Evolutionary conservation across 129 eudicot genomes (phyloP), one percentile per base, ranked within the genome.

Genomic region (Flaveria linearis): DNA sequence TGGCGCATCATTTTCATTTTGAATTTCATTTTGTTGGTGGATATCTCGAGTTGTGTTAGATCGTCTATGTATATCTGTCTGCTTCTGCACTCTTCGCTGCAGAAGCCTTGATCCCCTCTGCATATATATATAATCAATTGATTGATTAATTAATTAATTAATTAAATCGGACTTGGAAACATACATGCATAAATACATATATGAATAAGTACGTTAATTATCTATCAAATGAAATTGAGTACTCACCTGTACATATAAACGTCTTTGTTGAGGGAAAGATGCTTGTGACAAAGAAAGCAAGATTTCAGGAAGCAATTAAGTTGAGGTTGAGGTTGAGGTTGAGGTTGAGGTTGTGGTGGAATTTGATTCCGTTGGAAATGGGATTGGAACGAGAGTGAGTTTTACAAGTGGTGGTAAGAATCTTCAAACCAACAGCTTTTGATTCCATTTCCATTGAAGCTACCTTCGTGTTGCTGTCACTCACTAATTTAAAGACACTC

Each of bases 31-130:
- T 75, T 20, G 47, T 70, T 72, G 63, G 84, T 80, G 15, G 87
- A 85, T 12, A 45, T 79, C 51, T 90, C 85, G 1, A 81, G 49
- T 25, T 81, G 85, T 68, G 67, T 73, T 5, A 79, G 69, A 60
- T 90, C 96, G 17, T 90, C 90, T 65, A 90, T 6, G 74, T 78
- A 81, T 25, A 90, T 87, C 68, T 90, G 96, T 65, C 90, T 82
- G 53, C 60, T 78, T 68, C 96, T 76, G 49, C 96, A 90, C 78
- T 85, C 87, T 60, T 75, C 76, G 22, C 96, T 90, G 64, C 96
- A 90, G 64, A 87, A 90, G 7, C 96, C 92, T 70, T 81, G 81
- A 75, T 90, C 90, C 46, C 92, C 90, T 80, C 88, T 78, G 82
- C 82, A 78, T n/a, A 14, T 25, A 49, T 49, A n/a, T n/a, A n/a